Base-by-base conservation (phyloP, 2,329 filamentous ascomycete species). In the Teratosphaeria epicoccoides region DNA sequence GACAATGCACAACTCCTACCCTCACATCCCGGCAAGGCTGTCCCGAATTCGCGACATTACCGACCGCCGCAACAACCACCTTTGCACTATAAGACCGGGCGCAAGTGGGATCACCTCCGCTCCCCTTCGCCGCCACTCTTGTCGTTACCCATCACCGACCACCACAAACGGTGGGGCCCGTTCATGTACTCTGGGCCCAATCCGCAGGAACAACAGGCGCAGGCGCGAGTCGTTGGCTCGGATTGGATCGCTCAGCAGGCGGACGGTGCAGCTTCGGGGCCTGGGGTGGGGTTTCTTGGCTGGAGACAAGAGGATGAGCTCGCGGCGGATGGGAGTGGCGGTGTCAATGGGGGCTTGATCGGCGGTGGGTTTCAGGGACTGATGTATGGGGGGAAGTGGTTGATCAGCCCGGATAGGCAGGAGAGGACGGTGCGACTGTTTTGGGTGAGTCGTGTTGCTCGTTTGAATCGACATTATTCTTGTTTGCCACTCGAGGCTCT, bases 251-350 rank as follows among this genome's bases (percentile, higher is more conserved):
- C 69, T 52, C 68, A 72, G 58, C 74, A 77, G 61, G 66, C 76
- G 63, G 33, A 17, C n/a, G 33, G 17, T 40, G 33, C 33, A 7
- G 33, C 33, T 14, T 40, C 33, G 33, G 33, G 33, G 1, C 68
- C 73, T 3, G 70, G 75, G 50, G 66, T 73, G 26, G 66, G 70
- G 51, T 24, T 24, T 23, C 64, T 66, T 29, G 68, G 67, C 14
- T 84, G 81, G 80, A 75, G 75, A 44, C 73, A 75, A 24, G 76
- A 80, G 56, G 69, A 75, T 52, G 73, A 77, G 24, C 72, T 77
- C 33, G 71, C 73, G 14, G 51, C 56, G 24, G 62, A 62, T 29
- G 53, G 50, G 43, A 54, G 43, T 20, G 53, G 23, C 7, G n/a
- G 12, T 14, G 22, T 24, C 3, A 29, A 26, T 50, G 17, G 49